Base-by-base conservation (phyloP, 2,329 filamentous ascomycete genomes). In the Ophidiomyces ophidiicola region DNA sequence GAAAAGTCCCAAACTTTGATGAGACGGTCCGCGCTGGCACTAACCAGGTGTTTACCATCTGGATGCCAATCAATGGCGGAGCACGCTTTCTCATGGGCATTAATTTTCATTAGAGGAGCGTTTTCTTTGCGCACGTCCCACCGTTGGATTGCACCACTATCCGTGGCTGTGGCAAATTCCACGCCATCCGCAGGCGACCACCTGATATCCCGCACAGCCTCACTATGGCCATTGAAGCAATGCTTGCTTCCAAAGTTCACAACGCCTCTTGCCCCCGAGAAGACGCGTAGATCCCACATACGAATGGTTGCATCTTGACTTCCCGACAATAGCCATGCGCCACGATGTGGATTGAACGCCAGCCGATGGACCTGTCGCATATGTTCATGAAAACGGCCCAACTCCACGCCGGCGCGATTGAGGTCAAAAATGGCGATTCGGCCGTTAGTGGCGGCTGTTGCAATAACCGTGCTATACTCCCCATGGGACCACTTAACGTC, bases 401-500 rank as follows among this genome's bases (percentile, higher is more conserved):
- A 65, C 53, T 78, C 76, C 30, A 78, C 61, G 37, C 71, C 72
- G 39, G 71, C 64, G 44, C 72, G 70, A 46, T 74, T 71, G 42
- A 80, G 61, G 58, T 80, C 74, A 54, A 79, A 80, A 42, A 79
- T 57, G 38, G 77, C 70, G 52, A 80, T 74, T 50, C 76, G 74
- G 46, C 76, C 76, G 58, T 76, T 78, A 37, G 71, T 70, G 17
- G 72, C 76, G 18, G 76, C 76, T 7, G 75, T 78, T 26, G 74
- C 75, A 46, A 80, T 74, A 48, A 70, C 70, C 44, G 70, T 68
- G 49, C 68, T 69, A 53, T 69, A 76, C 38, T 67, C 66, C 43
- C 72, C 71, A 58, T 77, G 74, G 36, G 76, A 78, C 76, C 76
- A 80, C 47, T 77, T 77, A 20, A 80, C 76, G 56, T 80, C 76